Evolutionary conservation across 768 basidiomycete species (phyloP), one percentile per base, ranked within the genome.

Genomic region (Phylloporus sp.): DNA sequence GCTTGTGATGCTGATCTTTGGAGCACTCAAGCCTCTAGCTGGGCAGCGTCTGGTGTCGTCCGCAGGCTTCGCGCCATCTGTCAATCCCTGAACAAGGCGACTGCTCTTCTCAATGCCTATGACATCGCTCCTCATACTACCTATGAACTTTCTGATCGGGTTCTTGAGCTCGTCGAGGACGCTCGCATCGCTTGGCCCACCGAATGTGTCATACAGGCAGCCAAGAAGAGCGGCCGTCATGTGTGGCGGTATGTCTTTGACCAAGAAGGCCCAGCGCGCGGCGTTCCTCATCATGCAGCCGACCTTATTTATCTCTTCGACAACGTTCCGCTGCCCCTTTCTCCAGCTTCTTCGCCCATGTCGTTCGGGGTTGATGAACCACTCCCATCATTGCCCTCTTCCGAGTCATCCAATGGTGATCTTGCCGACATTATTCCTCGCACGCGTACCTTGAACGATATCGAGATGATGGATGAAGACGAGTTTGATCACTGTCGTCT

Each of bases 241-340:
- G 84, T 87, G 6, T 90, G 81, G 81, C 75, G 87, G 47, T 90
- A 86, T 55, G 79, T 86, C 15, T 90, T 90, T 59, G 87, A 90
- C 64, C 87, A 90, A 67, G 87, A 86, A 56, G 78, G 82, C 1
- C 83, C 86, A 9, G 69, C 74, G 20, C 72, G 79, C 38, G 79
- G 79, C 13, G 62, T 78, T 17, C 79, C 85, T 3, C 86, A 86
- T 58, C 83, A 88, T 59, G 80, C 76, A 1, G 79, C 80, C 1
- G 87, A 89, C 61, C 66, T 90, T 35, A 73, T 86, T 46, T 90
- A 89, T 62, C 74, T 90, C 40, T 90, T 89, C 64, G 86, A 86
- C 67, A 88, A 80, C 51, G 75, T 82, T 24, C 80, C 83, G 8
- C 69, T 81, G 1, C 79, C 80, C 17, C 64, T 71, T 10, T 61